Conservation (phyloP, 2,329 filamentous ascomycete species). For the Cercospora zeina region DNA sequence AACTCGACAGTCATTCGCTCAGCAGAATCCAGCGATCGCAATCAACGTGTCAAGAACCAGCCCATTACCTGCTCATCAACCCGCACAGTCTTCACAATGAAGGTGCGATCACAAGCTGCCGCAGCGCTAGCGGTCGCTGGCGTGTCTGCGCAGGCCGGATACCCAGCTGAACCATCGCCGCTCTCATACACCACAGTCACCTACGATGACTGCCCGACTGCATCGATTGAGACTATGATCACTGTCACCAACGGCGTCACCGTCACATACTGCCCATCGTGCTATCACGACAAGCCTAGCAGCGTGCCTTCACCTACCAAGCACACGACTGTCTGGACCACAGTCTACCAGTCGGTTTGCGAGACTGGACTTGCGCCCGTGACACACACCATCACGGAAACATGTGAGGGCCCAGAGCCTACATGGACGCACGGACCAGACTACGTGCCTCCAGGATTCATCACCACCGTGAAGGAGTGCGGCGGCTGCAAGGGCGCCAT, state of each 20-base stretch:
- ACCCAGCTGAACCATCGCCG: constrained; percentile 16
- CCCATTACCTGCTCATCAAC: background rate
- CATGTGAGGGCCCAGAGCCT: constrained; percentile 39
- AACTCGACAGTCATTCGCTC: constrained; percentile 20
- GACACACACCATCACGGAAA: constrained; percentile 44
- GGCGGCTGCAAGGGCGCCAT: constrained; percentile 35
- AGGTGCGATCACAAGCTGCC: constrained; percentile 18
- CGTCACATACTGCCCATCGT: constrained; percentile 43
- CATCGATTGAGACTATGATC: constrained; percentile 37
- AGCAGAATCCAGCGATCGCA: constrained; percentile 13
- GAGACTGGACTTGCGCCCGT: constrained; percentile 38
- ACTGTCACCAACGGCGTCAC: constrained; percentile 41
- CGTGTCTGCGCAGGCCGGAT: constrained; percentile 20
- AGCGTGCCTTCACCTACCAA: constrained; percentile 17
- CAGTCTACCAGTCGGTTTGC: constrained; percentile 40
- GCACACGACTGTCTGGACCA: constrained; percentile 43
- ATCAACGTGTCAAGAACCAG: constrained; percentile 1
- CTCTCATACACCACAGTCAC: constrained; percentile 40
- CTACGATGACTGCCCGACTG: constrained; percentile 38
- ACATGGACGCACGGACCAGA: constrained; percentile 39
- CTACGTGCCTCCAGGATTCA: constrained; percentile 42
- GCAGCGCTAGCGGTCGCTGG: constrained; percentile 26
- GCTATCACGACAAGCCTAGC: constrained; percentile 27
- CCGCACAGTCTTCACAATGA: constrained; percentile 19
- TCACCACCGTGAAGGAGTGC: constrained; percentile 40